Conservation (phyloP, 192 early-diverging fungal species). For the Jimgerdemannia lactiflua region DNA sequence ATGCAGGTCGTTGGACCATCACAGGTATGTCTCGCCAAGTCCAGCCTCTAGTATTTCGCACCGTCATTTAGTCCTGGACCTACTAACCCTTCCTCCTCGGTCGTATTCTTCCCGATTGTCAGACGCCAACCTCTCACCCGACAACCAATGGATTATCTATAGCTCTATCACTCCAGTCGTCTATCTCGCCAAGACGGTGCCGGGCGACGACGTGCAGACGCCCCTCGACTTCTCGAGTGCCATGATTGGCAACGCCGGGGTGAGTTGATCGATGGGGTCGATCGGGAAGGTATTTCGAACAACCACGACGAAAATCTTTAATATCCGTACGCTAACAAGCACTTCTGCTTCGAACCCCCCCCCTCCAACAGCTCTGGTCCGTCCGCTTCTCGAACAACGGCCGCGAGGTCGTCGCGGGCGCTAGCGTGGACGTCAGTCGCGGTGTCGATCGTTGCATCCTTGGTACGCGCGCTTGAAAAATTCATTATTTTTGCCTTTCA, state of each 20-base stretch:
- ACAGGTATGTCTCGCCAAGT: slow-evolving; percentile 34
- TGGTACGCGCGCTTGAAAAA: background rate
- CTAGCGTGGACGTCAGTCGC: slow-evolving; percentile 6
- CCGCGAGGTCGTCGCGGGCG: slow-evolving; percentile 59
- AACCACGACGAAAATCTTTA: too few species aligned
- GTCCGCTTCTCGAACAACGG: slow-evolving; percentile 59
- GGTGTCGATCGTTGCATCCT: slow-evolving; percentile 6
- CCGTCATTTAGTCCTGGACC: background rate
- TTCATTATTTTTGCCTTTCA: too few species aligned
- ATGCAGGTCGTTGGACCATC: slow-evolving; percentile 55
- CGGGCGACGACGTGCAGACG: slow-evolving; percentile 26
- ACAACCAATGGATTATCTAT: slow-evolving; percentile 54
- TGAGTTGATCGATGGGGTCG: slow-evolving; percentile 2
- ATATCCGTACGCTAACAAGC: too few species aligned
- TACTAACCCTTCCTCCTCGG: too few species aligned
- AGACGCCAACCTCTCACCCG: slow-evolving; percentile 40
- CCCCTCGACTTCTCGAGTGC: slow-evolving; percentile 35
- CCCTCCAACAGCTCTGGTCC: slow-evolving; percentile 50
- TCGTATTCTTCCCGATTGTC: too few species aligned
- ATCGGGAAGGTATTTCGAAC: too few species aligned
- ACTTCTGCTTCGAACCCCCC: too few species aligned
- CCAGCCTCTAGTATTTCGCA: slow-evolving; percentile 7
- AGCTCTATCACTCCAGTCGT: slow-evolving; percentile 58
- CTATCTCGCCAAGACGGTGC: slow-evolving; percentile 45
- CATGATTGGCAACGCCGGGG: slow-evolving; percentile 17